Conservation (phyloP, 2,329 filamentous ascomycete species). For the Septoria linicola region DNA sequence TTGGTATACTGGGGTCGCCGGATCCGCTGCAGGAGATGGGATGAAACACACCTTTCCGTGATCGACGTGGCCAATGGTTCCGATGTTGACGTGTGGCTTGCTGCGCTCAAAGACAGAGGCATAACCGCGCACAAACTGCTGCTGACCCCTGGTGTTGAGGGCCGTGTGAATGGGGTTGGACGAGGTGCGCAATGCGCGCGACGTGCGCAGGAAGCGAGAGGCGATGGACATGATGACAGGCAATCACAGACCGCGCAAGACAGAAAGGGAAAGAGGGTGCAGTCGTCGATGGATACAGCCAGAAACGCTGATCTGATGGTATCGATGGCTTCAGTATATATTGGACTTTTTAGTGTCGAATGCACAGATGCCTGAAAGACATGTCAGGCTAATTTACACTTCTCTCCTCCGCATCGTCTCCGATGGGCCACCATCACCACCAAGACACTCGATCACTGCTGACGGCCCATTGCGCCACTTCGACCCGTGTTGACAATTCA, state of each 20-base stretch:
- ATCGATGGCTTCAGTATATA: no score
- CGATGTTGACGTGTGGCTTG: constrained; percentile 99
- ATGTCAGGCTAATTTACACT: no score
- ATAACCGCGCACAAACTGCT: constrained; percentile 59
- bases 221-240: constrained; percentile 65
- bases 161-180: constrained; percentile 73
- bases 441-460: no score
- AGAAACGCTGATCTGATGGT: no score
- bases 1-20: no score
- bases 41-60: constrained; percentile 91
- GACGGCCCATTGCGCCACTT: no score
- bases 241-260: constrained; percentile 12
- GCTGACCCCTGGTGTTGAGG: constrained; percentile 61
- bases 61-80: constrained; percentile 99
- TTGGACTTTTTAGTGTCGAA: no score
- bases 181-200: constrained; percentile 70
- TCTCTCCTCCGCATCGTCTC: no score
- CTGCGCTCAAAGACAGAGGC: constrained; percentile 73
- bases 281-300: background rate
- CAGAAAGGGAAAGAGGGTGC: constrained; percentile 8
- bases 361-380: no score
- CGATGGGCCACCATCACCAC: no score
- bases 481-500: no score
- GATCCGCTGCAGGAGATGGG: no score
- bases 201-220: constrained; percentile 79